Evolutionary conservation across 2,329 filamentous ascomycete genomes (phyloP), one percentile per base, ranked within the genome.

Genomic region (Grosmannia serpens): DNA sequence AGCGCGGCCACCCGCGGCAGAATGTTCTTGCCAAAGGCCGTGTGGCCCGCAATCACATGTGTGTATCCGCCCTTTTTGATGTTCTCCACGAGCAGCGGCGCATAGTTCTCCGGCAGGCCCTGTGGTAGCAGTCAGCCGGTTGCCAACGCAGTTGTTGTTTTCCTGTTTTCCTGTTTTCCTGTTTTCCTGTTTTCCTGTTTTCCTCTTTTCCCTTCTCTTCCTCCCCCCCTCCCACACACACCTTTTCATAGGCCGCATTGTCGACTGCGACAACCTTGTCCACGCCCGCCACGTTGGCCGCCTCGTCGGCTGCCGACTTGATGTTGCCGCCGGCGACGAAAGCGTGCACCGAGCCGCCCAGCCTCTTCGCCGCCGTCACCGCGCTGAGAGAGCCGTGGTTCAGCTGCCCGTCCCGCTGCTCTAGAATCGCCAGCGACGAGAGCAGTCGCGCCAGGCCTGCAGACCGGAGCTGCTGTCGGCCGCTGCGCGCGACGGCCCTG

Each of bases 1-100:
- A 99, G 77, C 24, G 94, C 94, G 24, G 94, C 90, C 20, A 96
- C 88, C 62, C 94, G 86, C 46, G 94, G 94, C 74, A 99, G 79
- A 52, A 99, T 73, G 72, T 87, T 95, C 83, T 99, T 99, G 68
- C 94, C 94, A 74, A 99, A 99, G 1, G 94, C 91, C 27, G 91
- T 94, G 76, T 97, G 91, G 58, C 88, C 87, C 46, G 87, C 88
- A 67, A 99, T 81, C 63, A 99, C 82, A 70, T 99, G 94, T 61
- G 91, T 95, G 73, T 91, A 97, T 61, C 86, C 89, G 61, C 89
- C 91, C 71, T 94, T 94, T 77, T 95, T 95, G 74, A 97, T 92
- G 73, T 97, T 99, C 73, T 97, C 92, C 56, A 91, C 88, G 47
- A 99, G 79, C 53, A 99, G 78, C 58, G 91, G 88, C n/a, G 92